Evolutionary conservation across 768 basidiomycete genomes (phyloP), one percentile per base, ranked within the genome.

Genomic region (Kwoniella mangroviensis): DNA sequence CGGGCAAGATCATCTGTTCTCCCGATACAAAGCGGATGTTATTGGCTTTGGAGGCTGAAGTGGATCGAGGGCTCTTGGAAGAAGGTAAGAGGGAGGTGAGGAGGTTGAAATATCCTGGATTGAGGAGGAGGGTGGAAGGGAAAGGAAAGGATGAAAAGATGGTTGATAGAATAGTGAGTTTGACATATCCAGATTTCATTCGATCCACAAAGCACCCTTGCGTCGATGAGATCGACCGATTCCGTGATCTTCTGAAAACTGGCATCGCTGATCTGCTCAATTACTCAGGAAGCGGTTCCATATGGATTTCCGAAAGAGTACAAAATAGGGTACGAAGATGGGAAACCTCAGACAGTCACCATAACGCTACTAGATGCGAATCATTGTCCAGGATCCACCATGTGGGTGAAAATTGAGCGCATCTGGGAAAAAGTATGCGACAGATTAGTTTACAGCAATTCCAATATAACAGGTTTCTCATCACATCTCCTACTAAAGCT

Each of bases 381-480:
- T 77, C 95, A 98, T 81, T 97, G 94, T 79, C 95, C 93, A 12
- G 95, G 95, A 0, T 90, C 94, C 0, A 90, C 93, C 52, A 96
- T 98, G 94, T 94, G 76, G 28, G 89, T 83, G 34, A 26, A 53
- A n/a, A n/a, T n/a, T n/a, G n/a, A n/a, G n/a, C n/a, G n/a, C n/a
- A n/a, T n/a, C n/a, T n/a, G n/a, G n/a, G n/a, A n/a, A n/a, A n/a
- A n/a, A n/a, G n/a, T n/a, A n/a, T n/a, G n/a, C n/a, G n/a, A n/a
- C n/a, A n/a, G n/a, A n/a, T n/a, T n/a, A n/a, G n/a, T n/a, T n/a
- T n/a, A n/a, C n/a, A n/a, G n/a, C n/a, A n/a, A n/a, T n/a, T n/a
- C n/a, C n/a, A n/a, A n/a, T n/a, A n/a, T n/a, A n/a, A n/a, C 70
- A 96, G 94, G 91, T 96, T 91, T 77, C 86, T 94, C 19, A 88